These are phyloP conservation scores for Dionaea muscipula DNA, from an alignment of 179 eudicot genomes.

Conservation along the genomic window DNA sequence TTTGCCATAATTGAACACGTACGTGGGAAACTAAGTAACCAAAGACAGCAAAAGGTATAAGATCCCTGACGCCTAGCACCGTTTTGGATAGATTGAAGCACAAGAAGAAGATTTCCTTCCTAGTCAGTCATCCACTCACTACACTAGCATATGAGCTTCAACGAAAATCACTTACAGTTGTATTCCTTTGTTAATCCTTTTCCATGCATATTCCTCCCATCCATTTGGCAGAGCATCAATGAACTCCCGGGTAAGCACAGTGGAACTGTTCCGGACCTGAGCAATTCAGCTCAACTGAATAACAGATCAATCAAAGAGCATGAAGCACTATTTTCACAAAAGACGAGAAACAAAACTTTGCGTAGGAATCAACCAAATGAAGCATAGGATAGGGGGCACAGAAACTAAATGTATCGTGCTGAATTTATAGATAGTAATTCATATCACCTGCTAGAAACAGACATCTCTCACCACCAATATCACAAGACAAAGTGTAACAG, in stretches of 20 bases:
- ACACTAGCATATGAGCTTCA: too few species aligned
- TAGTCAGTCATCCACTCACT: too few species aligned
- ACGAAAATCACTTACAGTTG: slow-evolving; percentile 51
- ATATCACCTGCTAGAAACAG: too few species aligned
- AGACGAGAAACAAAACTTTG: slow-evolving; percentile 6
- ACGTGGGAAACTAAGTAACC: too few species aligned
- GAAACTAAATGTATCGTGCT: not conserved
- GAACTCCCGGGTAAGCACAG: slow-evolving; percentile 79
- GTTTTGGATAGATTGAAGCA: too few species aligned
- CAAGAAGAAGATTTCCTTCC: too few species aligned
- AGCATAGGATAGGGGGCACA: slow-evolving; percentile 1
- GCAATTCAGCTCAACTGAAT: slow-evolving; percentile 51
- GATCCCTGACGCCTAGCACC: too few species aligned
- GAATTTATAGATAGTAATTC: too few species aligned
- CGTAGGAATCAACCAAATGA: not conserved
- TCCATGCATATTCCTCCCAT: slow-evolving; percentile 94
- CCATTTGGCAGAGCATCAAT: slow-evolving; percentile 90
- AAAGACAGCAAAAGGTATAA: too few species aligned
- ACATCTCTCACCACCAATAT: too few species aligned
- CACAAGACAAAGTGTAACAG: too few species aligned
- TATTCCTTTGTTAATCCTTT: slow-evolving; percentile 81
- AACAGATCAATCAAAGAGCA: slow-evolving; percentile 37
- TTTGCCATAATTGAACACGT: too few species aligned
- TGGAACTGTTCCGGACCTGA: slow-evolving; percentile 91
- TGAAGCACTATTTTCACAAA: slow-evolving; percentile 7